phyloP scores from a whole-genome alignment of 306 rosid species.

The Dalbergia oliveri region DNA sequence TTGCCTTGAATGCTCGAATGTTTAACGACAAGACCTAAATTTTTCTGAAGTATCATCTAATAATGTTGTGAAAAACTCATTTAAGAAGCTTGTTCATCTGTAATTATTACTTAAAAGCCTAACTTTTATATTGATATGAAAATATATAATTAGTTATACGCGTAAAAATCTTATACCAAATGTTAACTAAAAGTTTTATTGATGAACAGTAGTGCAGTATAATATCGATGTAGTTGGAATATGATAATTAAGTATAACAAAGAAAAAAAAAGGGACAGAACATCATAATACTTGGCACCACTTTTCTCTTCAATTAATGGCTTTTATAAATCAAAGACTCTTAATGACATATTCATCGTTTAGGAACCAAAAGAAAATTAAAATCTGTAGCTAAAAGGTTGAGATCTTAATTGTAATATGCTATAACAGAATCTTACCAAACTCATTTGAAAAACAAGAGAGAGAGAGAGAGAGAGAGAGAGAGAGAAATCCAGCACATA shows the following conservation, averaged over 20 bases:
- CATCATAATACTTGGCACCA: too few relatives aligned
- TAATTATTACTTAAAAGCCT: too few relatives aligned
- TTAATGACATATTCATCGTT: too few relatives aligned
- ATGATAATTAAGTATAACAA: too few relatives aligned
- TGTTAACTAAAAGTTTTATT: not conserved
- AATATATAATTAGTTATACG: not conserved
- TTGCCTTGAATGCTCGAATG: not conserved
- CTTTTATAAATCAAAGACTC: not conserved
- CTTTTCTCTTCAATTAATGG: too few relatives aligned
- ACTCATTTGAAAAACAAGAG: not conserved
- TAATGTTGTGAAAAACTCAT: not conserved
- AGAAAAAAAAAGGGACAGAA: too few relatives aligned
- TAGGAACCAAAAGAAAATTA: not conserved
- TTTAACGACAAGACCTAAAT: not conserved
- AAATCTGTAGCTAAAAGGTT: not conserved
- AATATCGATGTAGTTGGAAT: too few relatives aligned
- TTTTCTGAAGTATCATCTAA: not conserved
- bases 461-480: too few relatives aligned
- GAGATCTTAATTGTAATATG: not conserved
- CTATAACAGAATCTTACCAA: not conserved
- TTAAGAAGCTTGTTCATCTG: not conserved
- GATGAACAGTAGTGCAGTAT: not conserved
- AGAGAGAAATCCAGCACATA: slow-evolving; percentile 33
- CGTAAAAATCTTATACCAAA: not conserved
- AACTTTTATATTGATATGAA: not conserved